phyloP scores from a whole-genome alignment of 345 rosid genomes.

The Mercurialis annua region DNA sequence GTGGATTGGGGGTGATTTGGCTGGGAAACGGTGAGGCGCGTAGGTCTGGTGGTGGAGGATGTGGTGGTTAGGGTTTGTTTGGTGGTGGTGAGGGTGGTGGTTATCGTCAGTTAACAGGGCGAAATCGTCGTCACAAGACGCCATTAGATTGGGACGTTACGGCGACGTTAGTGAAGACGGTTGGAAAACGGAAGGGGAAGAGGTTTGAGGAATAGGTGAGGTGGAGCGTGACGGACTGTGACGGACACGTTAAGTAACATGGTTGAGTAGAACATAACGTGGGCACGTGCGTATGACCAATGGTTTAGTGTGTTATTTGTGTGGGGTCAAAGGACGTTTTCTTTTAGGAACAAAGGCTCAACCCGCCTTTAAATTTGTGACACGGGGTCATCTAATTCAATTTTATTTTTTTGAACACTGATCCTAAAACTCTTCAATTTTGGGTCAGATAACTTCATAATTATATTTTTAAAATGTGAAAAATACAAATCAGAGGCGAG shows the following conservation, averaged over 20 bases:
- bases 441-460: too few species aligned
- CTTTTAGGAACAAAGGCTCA: too few species aligned
- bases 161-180: conserved; percentile 56
- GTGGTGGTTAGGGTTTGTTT: conserved; percentile 42
- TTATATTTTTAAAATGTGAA: too few species aligned
- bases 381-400: too few species aligned
- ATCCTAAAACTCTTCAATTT: too few species aligned
- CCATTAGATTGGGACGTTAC: conserved; percentile 64
- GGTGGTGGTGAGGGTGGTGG: conserved; percentile 44
- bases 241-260: conserved; percentile 60
- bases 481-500: too few species aligned
- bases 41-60: conserved; percentile 24
- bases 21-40: conserved; percentile 31
- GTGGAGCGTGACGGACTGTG: conserved; percentile 51
- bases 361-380: too few species aligned
- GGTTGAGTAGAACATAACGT: conserved; percentile 3
- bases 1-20: conserved; percentile 21
- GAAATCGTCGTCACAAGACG: conserved; percentile 93
- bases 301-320: not conserved
- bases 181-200: conserved; percentile 42
- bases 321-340: not conserved
- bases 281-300: conserved; percentile 29
- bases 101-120: conserved; percentile 61
- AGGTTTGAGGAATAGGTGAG: conserved; percentile 20
- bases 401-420: too few species aligned